Conservation (phyloP, 2,329 filamentous ascomycete genomes). For the Diaporthe citrichinensis region DNA sequence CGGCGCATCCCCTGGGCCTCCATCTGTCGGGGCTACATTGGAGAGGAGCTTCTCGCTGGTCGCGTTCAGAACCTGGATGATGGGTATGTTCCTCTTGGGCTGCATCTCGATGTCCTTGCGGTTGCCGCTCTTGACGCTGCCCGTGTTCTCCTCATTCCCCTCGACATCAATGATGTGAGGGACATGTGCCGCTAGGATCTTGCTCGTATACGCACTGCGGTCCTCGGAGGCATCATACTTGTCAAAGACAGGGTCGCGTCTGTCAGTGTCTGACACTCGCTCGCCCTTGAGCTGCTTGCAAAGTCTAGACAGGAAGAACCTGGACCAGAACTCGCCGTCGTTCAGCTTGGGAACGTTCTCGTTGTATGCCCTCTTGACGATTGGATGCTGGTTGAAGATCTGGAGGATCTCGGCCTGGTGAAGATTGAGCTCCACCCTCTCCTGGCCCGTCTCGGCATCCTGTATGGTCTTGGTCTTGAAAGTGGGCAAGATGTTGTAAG, state of each 20-base stretch:
- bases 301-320: constrained; percentile 92
- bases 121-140: constrained; percentile 85
- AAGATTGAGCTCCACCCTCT: constrained; percentile 82
- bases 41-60: constrained; percentile 95
- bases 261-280: constrained; percentile 83
- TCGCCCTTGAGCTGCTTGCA: constrained; percentile 95
- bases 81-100: constrained; percentile 84
- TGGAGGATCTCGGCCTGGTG: constrained; percentile 88
- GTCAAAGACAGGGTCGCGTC: constrained; percentile 85
- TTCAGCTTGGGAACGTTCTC: constrained; percentile 88
- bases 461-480: constrained; percentile 82
- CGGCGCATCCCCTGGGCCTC: constrained; percentile 74
- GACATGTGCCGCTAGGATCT: constrained; percentile 74
- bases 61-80: constrained; percentile 89
- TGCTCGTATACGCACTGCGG: constrained; percentile 64
- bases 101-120: constrained; percentile 92
- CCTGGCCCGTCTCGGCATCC: constrained; percentile 69
- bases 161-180: constrained; percentile 93
- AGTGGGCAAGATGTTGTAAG: constrained; percentile 93
- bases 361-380: constrained; percentile 92
- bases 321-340: constrained; percentile 89
- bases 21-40: constrained; percentile 84
- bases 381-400: constrained; percentile 92
- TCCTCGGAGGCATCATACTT: constrained; percentile 85
- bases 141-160: constrained; percentile 95